A percentile compares a stretch with the other conserved stretches of the same genome.
Conservation (phyloP, 2,329 filamentous ascomycete species). For the Cladosporium halotolerans region DNA sequence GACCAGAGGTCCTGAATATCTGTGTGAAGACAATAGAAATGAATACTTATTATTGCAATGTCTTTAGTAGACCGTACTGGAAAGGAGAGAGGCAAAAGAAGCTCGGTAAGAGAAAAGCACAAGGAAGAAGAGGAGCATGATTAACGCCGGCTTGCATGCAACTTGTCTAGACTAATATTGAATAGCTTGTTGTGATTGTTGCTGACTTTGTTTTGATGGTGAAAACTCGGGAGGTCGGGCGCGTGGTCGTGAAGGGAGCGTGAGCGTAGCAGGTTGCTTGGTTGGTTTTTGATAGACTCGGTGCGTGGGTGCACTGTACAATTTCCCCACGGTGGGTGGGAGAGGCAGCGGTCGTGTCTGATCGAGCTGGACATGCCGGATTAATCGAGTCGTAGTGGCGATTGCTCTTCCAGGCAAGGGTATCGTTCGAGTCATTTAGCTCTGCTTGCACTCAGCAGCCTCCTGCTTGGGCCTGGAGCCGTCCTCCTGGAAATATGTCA, state of each 20-base stretch:
- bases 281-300: neutral
- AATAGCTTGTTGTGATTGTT: neutral
- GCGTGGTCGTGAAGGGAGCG: neutral
- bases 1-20: no score
- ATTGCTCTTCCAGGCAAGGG: neutral
- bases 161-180: neutral
- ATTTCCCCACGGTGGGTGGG: neutral
- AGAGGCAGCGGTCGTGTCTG: neutral
- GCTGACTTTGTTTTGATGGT: neutral
- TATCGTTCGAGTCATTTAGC: conserved; percentile 42
- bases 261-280: neutral
- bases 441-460: conserved; percentile 93
- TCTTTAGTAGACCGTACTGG: neutral
- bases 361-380: neutral
- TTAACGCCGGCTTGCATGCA: neutral
- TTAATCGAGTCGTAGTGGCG: neutral
- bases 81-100: neutral
- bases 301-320: neutral
- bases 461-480: conserved; percentile 88
- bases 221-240: neutral
- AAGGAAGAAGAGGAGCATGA: neutral
- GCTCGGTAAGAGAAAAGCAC: neutral
- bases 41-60: neutral
- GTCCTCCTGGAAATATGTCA: conserved; percentile 59
- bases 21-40: neutral